These are phyloP conservation scores for Zea luxurians DNA, from an alignment of 176 grass and related monocot species.

Conservation along the genomic window DNA sequence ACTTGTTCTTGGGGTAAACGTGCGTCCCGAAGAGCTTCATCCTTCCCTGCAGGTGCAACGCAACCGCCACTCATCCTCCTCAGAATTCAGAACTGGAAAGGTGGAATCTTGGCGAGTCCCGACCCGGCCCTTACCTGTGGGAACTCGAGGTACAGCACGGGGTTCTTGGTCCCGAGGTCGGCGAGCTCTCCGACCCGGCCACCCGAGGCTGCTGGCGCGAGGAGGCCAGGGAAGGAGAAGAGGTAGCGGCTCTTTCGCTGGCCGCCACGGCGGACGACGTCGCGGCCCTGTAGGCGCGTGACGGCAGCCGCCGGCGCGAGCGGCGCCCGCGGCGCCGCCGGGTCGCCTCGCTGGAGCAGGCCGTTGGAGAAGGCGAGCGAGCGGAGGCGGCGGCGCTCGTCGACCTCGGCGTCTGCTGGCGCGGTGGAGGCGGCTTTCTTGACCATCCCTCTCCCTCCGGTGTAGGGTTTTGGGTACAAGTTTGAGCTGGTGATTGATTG, in stretches of 20 bases:
- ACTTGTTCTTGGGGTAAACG: conserved; percentile 97
- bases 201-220: conserved; percentile 58
- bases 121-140: conserved; percentile 42
- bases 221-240: conserved; percentile 88
- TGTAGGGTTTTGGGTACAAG: conserved; percentile 16
- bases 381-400: conserved; percentile 60
- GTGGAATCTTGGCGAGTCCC: too few relatives aligned
- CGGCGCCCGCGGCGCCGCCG: conserved; percentile 37
- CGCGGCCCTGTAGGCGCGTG: conserved; percentile 71
- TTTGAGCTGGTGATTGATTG: background rate
- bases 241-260: conserved; percentile 84
- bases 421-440: conserved; percentile 41
- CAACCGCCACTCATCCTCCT: too few relatives aligned
- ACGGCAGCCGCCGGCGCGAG: conserved; percentile 60
- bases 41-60: conserved; percentile 48
- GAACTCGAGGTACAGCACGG: conserved; percentile 82
- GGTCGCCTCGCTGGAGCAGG: conserved; percentile 51
- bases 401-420: conserved; percentile 36
- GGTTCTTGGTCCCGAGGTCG: conserved; percentile 80
- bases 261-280: conserved; percentile 72
- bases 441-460: conserved; percentile 41
- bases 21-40: conserved; percentile 98
- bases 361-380: conserved; percentile 68
- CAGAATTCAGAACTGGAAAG: too few relatives aligned
- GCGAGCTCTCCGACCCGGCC: conserved; percentile 82